Conservation (phyloP, 306 rosid genomes). For the Acacia acuminata region DNA sequence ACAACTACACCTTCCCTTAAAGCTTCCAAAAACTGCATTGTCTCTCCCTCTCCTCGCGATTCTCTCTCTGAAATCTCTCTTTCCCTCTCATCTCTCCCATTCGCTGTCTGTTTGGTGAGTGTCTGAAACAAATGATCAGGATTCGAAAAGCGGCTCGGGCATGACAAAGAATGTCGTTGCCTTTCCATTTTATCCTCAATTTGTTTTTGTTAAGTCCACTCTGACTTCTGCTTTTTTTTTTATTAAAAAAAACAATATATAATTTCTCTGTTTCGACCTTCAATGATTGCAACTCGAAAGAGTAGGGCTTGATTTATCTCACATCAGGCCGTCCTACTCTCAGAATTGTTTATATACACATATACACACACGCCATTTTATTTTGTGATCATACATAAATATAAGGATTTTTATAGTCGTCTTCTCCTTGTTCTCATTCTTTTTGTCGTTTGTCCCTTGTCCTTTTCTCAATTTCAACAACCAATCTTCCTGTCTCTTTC, state of each 20-base stretch:
- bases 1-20: too few relatives aligned
- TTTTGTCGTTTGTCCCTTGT: constrained; percentile 24
- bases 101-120: not conserved
- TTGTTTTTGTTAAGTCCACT: not conserved
- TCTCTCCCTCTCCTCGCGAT: not conserved
- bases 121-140: not conserved
- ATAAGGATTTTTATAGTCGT: constrained; percentile 6
- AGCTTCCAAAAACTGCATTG: not conserved
- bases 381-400: not conserved
- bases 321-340: constrained; percentile 38
- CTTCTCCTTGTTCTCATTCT: constrained; percentile 35
- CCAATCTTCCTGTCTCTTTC: constrained; percentile 4
- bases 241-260: too few relatives aligned
- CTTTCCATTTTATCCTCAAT: not conserved
- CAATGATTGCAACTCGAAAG: not conserved
- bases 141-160: not conserved
- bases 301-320: not conserved
- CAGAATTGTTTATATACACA: not conserved
- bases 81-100: not conserved
- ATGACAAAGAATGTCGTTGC: not conserved
- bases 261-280: not conserved
- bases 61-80: not conserved
- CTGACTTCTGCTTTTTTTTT: not conserved
- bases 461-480: constrained; percentile 24
- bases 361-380: not conserved